Evolutionary conservation across 768 basidiomycete genomes (phyloP).

Genomic region (Hortiboletus campestris): DNA sequence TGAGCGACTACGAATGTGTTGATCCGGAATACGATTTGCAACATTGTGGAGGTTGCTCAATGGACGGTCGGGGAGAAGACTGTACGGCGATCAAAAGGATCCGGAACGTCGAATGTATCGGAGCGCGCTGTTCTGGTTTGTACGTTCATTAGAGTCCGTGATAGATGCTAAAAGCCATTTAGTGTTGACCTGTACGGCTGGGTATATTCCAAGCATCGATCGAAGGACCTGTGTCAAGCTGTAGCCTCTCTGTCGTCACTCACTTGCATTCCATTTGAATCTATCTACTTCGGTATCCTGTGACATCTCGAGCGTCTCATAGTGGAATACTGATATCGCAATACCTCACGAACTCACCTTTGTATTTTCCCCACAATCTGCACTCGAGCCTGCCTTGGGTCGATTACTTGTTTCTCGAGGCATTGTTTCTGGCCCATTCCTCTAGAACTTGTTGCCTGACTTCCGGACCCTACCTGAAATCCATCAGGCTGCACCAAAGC

Average conservation of each 20-base stretch:
- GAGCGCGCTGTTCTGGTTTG: conserved; percentile 52
- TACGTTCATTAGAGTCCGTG: neutral
- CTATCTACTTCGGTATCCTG: neutral
- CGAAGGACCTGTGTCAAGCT: conserved; percentile 11
- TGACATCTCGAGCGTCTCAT: neutral
- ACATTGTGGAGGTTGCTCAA: conserved; percentile 75
- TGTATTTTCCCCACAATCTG: neutral
- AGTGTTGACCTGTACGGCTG: conserved; percentile 14
- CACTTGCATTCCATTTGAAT: neutral
- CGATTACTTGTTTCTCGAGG: neutral
- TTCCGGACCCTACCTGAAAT: neutral
- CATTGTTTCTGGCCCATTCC: neutral
- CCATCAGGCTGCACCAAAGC: neutral
- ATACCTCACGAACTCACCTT: neutral
- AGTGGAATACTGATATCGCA: neutral
- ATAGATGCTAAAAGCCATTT: neutral
- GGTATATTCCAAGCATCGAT: conserved; percentile 14
- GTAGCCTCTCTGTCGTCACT: conserved; percentile 2
- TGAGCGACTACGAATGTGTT: conserved; percentile 58
- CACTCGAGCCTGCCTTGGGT: neutral
- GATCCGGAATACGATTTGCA: conserved; percentile 62
- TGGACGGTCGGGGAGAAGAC: conserved; percentile 62
- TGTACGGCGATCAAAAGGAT: conserved; percentile 66
- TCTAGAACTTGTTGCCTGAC: neutral
- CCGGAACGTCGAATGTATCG: conserved; percentile 70